Percentiles rank a stretch among this genome's conserved stretches.
These are phyloP conservation scores for Fusarium compactum DNA, from an alignment of 2,329 filamentous ascomycete species.

Conservation along the genomic window DNA sequence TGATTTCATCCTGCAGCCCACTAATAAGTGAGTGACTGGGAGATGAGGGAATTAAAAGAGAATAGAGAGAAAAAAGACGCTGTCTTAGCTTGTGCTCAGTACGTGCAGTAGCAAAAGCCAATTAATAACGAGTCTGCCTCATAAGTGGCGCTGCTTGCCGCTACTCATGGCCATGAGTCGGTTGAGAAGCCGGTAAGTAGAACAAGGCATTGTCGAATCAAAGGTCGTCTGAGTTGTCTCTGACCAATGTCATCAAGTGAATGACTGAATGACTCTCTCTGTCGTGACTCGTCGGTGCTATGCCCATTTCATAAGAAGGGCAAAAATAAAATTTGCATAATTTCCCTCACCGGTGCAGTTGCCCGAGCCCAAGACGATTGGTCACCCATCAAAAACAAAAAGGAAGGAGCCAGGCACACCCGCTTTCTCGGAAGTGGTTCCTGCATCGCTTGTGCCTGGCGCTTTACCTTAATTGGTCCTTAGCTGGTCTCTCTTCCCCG, in stretches of 20 bases:
- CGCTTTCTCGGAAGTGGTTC: slow-evolving; percentile 37
- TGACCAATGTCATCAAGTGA: slow-evolving; percentile 25
- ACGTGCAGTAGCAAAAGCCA: background rate
- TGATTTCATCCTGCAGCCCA: slow-evolving; percentile 33
- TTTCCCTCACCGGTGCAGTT: slow-evolving; percentile 35
- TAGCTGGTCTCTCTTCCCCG: background rate
- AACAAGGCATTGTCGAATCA: slow-evolving; percentile 18
- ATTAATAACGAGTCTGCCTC: slow-evolving; percentile 1
- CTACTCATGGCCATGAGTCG: slow-evolving; percentile 12
- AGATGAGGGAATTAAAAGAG: slow-evolving; percentile 40
- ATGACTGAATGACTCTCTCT: slow-evolving; percentile 14
- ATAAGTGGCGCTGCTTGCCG: slow-evolving; percentile 26
- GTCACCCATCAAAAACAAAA: slow-evolving; percentile 4
- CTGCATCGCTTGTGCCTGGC: slow-evolving; percentile 46
- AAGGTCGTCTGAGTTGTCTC: background rate
- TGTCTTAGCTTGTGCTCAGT: slow-evolving; percentile 9
- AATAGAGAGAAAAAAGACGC: slow-evolving; percentile 10
- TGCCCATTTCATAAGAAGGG: slow-evolving; percentile 27
- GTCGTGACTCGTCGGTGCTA: slow-evolving; percentile 10
- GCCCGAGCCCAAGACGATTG: background rate
- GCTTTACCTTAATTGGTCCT: slow-evolving; percentile 32
- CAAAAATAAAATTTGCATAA: slow-evolving; percentile 49
- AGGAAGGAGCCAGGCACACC: slow-evolving; percentile 29
- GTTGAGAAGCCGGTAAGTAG: slow-evolving; percentile 1
- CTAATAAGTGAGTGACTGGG: slow-evolving; percentile 11